phyloP scores from a whole-genome alignment of 257 asterid genomes.

The Solanum chiquidenum region DNA sequence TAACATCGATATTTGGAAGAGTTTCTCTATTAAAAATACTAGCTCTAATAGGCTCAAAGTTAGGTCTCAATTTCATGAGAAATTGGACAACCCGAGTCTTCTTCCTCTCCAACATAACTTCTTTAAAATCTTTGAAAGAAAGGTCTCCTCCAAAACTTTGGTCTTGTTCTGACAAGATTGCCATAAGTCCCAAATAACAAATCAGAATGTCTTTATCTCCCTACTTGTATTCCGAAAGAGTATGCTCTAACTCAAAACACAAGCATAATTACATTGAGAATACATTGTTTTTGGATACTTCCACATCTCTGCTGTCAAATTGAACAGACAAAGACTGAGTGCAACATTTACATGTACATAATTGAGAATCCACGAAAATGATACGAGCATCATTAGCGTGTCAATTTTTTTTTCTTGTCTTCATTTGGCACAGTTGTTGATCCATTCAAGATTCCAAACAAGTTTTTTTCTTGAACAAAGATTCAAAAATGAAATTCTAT shows the following conservation, averaged over 20 bases:
- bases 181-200: neutral
- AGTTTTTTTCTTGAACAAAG: neutral
- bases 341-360: neutral
- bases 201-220: neutral
- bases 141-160: neutral
- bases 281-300: no score
- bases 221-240: neutral
- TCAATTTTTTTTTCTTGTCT: neutral
- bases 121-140: neutral
- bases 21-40: neutral
- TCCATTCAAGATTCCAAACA: neutral
- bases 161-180: neutral
- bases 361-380: neutral
- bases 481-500: neutral
- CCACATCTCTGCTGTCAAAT: neutral
- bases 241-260: neutral
- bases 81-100: neutral
- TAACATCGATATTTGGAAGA: neutral
- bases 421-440: neutral
- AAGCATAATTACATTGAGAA: neutral
- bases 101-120: neutral
- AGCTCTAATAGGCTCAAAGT: neutral
- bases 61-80: neutral
- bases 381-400: neutral
- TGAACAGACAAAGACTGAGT: neutral